A percentile compares a stretch with the other conserved stretches of the same genome.
Conservation (phyloP, 129 eudicot species). For the Lonicera japonica region DNA sequence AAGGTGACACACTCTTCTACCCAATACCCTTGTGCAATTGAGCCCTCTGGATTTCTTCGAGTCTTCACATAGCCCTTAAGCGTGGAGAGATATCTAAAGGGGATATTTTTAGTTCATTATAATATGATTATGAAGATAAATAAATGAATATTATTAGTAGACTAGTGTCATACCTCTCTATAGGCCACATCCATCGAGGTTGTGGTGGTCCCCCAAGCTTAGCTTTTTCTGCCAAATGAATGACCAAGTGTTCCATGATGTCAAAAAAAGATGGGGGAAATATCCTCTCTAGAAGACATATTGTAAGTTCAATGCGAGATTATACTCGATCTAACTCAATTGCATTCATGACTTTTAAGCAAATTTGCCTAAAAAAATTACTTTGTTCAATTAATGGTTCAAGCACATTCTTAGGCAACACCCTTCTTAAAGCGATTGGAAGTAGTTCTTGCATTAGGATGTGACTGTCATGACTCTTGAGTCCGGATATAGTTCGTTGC, state of each 20-base stretch:
- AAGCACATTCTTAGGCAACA: slow-evolving; percentile 15
- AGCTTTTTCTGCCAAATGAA: slow-evolving; percentile 22
- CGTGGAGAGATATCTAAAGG: not conserved
- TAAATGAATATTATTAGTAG: not conserved
- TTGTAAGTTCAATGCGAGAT: not conserved
- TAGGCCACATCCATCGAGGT: slow-evolving; percentile 21
- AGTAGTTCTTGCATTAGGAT: slow-evolving; percentile 17
- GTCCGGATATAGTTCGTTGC: slow-evolving; percentile 6
- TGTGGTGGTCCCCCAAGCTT: slow-evolving; percentile 7
- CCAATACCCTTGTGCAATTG: too few relatives aligned
- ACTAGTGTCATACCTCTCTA: slow-evolving; percentile 8
- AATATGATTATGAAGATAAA: not conserved
- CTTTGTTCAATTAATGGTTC: slow-evolving; percentile 8
- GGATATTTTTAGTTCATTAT: not conserved
- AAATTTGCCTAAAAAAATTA: too few relatives aligned
- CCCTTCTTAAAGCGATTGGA: not conserved
- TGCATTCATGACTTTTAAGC: slow-evolving; percentile 11
- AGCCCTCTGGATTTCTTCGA: not conserved
- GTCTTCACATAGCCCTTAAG: slow-evolving; percentile 4
- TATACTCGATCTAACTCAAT: not conserved
- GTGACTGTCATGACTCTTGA: slow-evolving; percentile 22
- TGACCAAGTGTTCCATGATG: too few relatives aligned
- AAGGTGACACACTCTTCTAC: too few relatives aligned
- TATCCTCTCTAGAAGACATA: slow-evolving; percentile 4
- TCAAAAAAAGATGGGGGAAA: slow-evolving; percentile 13